Evolutionary conservation across 306 rosid species (phyloP), one percentile per base, ranked within the genome.

Genomic region (Acacia acuminata): DNA sequence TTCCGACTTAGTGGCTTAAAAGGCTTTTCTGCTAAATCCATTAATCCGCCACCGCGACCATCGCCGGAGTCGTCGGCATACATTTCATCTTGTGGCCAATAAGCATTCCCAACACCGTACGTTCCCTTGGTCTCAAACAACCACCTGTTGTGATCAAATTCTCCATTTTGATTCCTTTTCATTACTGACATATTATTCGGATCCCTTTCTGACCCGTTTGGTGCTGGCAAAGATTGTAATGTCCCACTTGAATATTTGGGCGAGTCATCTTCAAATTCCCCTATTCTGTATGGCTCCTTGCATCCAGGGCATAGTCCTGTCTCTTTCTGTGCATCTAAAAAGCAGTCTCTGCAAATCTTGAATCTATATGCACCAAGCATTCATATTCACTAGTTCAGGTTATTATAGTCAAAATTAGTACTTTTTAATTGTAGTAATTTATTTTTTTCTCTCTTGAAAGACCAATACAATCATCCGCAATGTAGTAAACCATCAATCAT

Each of bases 111-210:
- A 55, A 93, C 92, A 0, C 98, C 98, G 47, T 91, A 94, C 15
- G 98, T 94, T 36, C 97, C 98, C 78, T 86, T 82, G 13, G 94
- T 93, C 87, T 94, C 98, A 68, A 94, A 94, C 84, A 93, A 72
- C 97, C 97, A 94, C 78, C 90, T 82, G 20, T 94, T 91, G 77
- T 94, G 97, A 82, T 94, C 98, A 69, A 94, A 93, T n/a, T 94
- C 97, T 71, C 97, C 97, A 8, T 82, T 87, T 87, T 90, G 94
- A 77, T 89, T 90, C 85, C 96, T 88, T 75, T 89, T 94, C 95
- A 90, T 94, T 80, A 93, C 89, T 5, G 97, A 88, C 97, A 93
- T 94, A 70, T 89, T 91, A 42, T 84, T 88, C 22, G 88, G 25
- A 66, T 90, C 91, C 10, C 87, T 82, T 71, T 89, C 91, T 13